Evolutionary conservation across 2,329 filamentous ascomycete species (phyloP).

Genomic region (Bipolaris victoriae): DNA sequence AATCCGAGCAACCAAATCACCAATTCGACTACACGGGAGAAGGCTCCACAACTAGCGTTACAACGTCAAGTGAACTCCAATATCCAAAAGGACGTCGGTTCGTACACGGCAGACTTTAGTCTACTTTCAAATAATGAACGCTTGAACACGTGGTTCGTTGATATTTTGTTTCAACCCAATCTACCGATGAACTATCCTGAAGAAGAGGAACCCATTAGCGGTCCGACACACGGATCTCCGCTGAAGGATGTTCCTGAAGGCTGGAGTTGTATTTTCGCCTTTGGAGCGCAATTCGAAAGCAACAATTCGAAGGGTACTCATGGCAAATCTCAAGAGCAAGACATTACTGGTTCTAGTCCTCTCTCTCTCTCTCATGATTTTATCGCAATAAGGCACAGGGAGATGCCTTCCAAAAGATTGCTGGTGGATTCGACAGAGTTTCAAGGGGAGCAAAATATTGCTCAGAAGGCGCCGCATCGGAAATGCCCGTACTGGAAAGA

Average conservation of each 20-base stretch:
- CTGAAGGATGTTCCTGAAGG: neutral
- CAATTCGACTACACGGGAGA: neutral
- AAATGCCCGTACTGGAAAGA: neutral
- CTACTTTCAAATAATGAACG: neutral
- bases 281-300: neutral
- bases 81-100: neutral
- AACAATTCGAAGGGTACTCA: neutral
- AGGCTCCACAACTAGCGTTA: neutral
- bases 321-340: neutral
- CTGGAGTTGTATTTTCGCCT: neutral
- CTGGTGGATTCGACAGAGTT: too few relatives aligned
- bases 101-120: neutral
- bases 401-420: neutral
- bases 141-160: neutral
- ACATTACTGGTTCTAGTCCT: neutral
- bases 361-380: neutral
- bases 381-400: neutral
- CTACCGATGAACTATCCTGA: neutral
- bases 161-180: neutral
- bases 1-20: neutral
- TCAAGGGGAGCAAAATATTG: too few relatives aligned
- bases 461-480: neutral
- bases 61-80: neutral
- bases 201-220: neutral
- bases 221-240: neutral